Base-by-base conservation (phyloP, 164 flowering plant species). In the Annona squamosa region DNA sequence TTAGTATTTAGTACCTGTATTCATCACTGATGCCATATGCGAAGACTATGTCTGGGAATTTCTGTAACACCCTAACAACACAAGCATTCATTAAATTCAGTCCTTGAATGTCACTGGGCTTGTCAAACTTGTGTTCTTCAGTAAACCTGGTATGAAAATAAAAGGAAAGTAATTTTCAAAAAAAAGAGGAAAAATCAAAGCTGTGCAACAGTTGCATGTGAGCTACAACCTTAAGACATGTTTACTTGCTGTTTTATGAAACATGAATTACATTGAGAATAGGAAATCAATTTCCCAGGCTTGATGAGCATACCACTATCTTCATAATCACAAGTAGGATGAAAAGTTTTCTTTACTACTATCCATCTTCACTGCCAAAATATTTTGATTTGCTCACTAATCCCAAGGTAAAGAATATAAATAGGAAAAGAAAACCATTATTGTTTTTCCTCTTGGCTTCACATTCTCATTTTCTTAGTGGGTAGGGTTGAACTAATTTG, bases 1-100 rank as follows among this genome's bases (percentile, higher is more conserved):
- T 9, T 10, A 16, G 13, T 52, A 52, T 52, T 16, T 72, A 16
- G n/a, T 76, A 92, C 98, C 97, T 90, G 86, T 90, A 95, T 70
- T 95, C 97, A 75, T 95, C 98, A 82, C 94, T 91, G 68, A 89
- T 88, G 5, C 98, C 99, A 79, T 93, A 95, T 1, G 93, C 71
- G 63, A 90, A 91, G 46, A 87, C 73, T n/a, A 95, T 77, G 77
- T 91, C 99, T 67, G 79, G 75, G 77, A 86, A 89, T 82, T 95
- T 89, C 70, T 87, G 79, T 43, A 95, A 69, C 69, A 91, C 78
- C 56, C 88, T 88, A 61, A 77, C 78, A n/a, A 97, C 97, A 86
- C 94, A 91, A 63, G 90, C 81, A 82, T 91, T 95, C 98, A 95
- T 91, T 71, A 95, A 87, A 65, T 86, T 84, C 84, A 90, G 79